Evolutionary conservation across 164 flowering plant species (phyloP), one percentile per base, ranked within the genome.

Genomic region (Piper betle): DNA sequence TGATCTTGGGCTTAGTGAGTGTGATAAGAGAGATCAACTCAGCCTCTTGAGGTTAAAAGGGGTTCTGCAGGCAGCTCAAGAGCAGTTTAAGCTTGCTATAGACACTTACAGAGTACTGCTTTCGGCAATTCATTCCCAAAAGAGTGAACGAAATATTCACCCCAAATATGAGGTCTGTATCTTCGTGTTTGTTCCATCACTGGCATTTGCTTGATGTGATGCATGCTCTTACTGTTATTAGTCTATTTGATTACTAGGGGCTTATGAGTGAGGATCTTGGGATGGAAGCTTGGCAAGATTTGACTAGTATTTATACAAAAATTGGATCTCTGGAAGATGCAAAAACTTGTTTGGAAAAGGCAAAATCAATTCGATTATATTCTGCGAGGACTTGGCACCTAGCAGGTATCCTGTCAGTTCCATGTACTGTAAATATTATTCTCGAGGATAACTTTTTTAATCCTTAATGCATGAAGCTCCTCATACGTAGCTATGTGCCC

Each of bases 201-300:
- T 5, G 5, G 10, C 38, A 13, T 5, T 17, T 5, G 52, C 4
- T 33, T 50, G 5, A 2, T 43, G 6, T 18, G 43, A 60, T n/a
- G 33, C 62, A 42, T 19, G 15, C 12, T 18, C 12, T 60, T 43
- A 20, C 33, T 25, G 33, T 60, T 40, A 6, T 10, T 58, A 33
- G 39, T 25, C 48, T 8, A 39, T 50, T 57, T 10, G 54, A 25
- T 62, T 58, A 52, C 46, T 80, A 91, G 98, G 79, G 54, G 62
- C 13, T 41, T 57, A 38, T 53, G 37, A 73, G 69, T 53, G 71
- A 62, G 59, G 68, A 69, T n/a, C 68, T 92, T 65, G 97, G 46
- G 75, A 69, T 73, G n/a, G 82, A 79, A 70, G 79, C 88, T 4
- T 93, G 99, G 99, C 86, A 74, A 62, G 95, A 93, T 81, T 75